A percentile compares a stretch with the other conserved stretches of the same genome.
These are phyloP conservation scores for Fusarium mundagurra DNA, from an alignment of 2,329 filamentous ascomycete genomes.

Conservation along the genomic window DNA sequence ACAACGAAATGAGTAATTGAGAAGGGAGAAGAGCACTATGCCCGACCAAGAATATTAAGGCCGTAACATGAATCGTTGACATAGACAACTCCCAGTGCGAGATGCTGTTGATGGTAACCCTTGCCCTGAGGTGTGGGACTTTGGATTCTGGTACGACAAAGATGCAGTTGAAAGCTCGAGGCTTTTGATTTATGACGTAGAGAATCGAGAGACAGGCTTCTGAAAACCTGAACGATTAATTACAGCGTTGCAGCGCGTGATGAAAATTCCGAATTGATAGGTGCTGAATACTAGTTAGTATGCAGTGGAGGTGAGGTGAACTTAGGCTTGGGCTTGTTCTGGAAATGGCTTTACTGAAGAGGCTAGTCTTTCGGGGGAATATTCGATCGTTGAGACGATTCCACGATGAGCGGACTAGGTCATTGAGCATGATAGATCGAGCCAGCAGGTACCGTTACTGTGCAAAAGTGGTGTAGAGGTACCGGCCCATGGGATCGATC, in stretches of 20 bases:
- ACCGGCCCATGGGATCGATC: not conserved
- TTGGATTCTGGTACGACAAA: not conserved
- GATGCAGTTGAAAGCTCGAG: not conserved
- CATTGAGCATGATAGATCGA: conserved; percentile 18
- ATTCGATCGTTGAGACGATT: conserved; percentile 30
- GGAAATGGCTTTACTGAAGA: conserved; percentile 7
- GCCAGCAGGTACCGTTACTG: not conserved
- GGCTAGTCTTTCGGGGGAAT: conserved; percentile 12
- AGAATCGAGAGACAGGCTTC: not conserved
- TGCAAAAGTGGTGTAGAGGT: not conserved
- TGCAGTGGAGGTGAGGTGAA: not conserved
- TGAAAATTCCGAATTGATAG: conserved; percentile 12
- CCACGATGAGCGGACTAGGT: conserved; percentile 24
- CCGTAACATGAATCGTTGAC: not conserved
- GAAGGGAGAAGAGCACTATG: not conserved
- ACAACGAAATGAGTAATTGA: not conserved
- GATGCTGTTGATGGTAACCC: not conserved
- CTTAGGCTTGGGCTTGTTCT: conserved; percentile 5
- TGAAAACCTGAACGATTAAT: conserved; percentile 19
- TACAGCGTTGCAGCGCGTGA: conserved; percentile 22
- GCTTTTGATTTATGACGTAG: conserved; percentile 22
- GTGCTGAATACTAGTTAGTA: not conserved
- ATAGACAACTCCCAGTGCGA: not conserved
- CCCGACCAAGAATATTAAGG: not conserved
- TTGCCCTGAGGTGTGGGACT: not conserved